phyloP scores from a whole-genome alignment of 495 filamentous ascomycete genomes.

The Evansstolkia leycettana region DNA sequence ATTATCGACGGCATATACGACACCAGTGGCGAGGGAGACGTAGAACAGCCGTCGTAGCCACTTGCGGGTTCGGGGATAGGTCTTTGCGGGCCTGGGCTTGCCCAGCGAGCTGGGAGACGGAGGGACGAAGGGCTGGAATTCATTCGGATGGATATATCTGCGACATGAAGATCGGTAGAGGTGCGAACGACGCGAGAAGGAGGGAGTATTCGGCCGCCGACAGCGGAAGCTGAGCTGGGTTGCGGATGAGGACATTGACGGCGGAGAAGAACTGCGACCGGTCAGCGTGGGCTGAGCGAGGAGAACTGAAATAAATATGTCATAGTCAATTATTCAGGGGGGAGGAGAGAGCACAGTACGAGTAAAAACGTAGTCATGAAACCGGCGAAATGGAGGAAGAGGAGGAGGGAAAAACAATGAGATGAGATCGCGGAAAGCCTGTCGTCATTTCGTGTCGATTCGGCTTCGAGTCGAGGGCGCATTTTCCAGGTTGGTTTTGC shows the following conservation, averaged over 20 bases:
- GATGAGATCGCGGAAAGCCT: too few relatives aligned
- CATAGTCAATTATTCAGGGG: too few relatives aligned
- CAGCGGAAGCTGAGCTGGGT: conserved; percentile 15
- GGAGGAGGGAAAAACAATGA: too few relatives aligned
- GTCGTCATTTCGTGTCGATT: too few relatives aligned
- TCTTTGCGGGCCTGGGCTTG: conserved; percentile 51
- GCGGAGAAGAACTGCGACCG: background rate
- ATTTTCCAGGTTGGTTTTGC: too few relatives aligned
- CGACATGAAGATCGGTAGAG: conserved; percentile 6
- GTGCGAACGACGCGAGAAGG: background rate
- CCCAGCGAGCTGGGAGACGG: conserved; percentile 72
- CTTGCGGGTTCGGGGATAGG: conserved; percentile 53
- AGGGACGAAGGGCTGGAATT: conserved; percentile 63
- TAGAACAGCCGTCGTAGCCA: conserved; percentile 65
- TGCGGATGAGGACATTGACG: conserved; percentile 15
- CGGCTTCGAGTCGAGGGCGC: too few relatives aligned
- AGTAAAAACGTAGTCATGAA: too few relatives aligned
- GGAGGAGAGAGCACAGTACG: too few relatives aligned
- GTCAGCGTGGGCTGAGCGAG: background rate
- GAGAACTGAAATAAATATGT: conserved; percentile 6
- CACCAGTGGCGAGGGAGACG: conserved; percentile 43
- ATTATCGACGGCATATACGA: conserved; percentile 54
- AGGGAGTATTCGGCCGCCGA: conserved; percentile 8
- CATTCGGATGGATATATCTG: conserved; percentile 18
- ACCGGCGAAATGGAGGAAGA: too few relatives aligned